Evolutionary conservation across 2,329 filamentous ascomycete genomes (phyloP).

Genomic region (Alternaria ventricosa): DNA sequence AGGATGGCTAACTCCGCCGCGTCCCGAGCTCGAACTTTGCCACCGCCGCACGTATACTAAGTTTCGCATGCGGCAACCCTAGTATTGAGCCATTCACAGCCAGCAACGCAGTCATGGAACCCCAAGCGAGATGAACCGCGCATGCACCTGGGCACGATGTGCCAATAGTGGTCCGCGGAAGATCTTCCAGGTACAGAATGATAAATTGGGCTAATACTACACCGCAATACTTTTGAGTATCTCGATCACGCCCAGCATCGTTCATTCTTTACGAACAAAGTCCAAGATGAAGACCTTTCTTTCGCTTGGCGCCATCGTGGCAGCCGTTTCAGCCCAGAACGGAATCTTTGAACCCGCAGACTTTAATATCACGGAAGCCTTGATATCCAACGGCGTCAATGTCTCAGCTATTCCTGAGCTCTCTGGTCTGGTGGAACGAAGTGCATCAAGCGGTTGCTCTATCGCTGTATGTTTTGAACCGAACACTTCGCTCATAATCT

Average conservation of each 20-base stretch:
- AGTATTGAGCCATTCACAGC: too few species aligned
- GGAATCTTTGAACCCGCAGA: conserved; percentile 23
- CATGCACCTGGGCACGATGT: too few species aligned
- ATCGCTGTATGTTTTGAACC: conserved; percentile 23
- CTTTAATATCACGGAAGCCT: conserved; percentile 28
- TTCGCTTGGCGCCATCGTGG: conserved; percentile 13
- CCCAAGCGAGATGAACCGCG: too few species aligned
- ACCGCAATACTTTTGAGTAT: background rate
- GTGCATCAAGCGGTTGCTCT: conserved; percentile 17
- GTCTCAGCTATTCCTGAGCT: conserved; percentile 26
- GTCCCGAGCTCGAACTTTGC: too few species aligned
- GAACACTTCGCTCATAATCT: conserved; percentile 3
- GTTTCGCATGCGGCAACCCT: too few species aligned
- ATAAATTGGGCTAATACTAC: conserved; percentile 3
- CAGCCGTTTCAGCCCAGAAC: conserved; percentile 14
- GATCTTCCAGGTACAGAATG: background rate
- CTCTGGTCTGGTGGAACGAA: conserved; percentile 2
- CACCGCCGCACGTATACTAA: too few species aligned
- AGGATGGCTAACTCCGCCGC: too few species aligned
- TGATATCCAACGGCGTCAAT: conserved; percentile 26
- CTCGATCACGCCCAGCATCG: background rate
- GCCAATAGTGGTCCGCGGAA: background rate
- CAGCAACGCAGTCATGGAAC: too few species aligned
- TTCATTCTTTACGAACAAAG: background rate
- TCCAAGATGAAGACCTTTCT: conserved; percentile 17